Percentiles rank a stretch among this genome's conserved stretches.
Conservation (phyloP, 352 stramenopile genomes). For the Phytophthora idaei region DNA sequence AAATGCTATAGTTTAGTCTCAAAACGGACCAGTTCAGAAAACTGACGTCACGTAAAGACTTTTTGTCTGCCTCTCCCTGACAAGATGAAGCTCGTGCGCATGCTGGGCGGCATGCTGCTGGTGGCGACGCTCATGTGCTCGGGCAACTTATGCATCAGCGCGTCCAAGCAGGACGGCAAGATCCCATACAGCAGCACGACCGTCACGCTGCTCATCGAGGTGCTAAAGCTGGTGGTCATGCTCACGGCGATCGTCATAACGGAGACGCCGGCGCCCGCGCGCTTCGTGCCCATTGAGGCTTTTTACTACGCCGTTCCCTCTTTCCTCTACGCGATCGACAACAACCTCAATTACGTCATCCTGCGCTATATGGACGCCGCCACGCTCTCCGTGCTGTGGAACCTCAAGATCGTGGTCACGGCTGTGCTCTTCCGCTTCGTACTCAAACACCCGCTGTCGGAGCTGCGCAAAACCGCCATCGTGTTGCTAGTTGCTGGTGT, state of each 20-base stretch:
- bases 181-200: conserved; percentile 87
- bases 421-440: conserved; percentile 86
- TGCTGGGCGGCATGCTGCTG: conserved; percentile 66
- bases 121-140: conserved; percentile 77
- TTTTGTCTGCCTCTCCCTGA: not conserved
- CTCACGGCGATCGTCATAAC: conserved; percentile 48
- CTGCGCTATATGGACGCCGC: conserved; percentile 85
- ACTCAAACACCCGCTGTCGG: conserved; percentile 69
- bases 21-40: conserved; percentile 4
- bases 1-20: not conserved
- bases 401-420: conserved; percentile 89
- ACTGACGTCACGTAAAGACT: conserved; percentile 30
- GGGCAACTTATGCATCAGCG: conserved; percentile 85
- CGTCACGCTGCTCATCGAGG: conserved; percentile 85
- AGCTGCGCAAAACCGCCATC: conserved; percentile 81
- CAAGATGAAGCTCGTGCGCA: conserved; percentile 49
- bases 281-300: conserved; percentile 56
- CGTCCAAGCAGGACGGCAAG: conserved; percentile 76
- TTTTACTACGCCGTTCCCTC: conserved; percentile 84
- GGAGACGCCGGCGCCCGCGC: conserved; percentile 42
- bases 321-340: conserved; percentile 89
- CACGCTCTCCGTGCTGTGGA: conserved; percentile 88
- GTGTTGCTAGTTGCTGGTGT: conserved; percentile 77
- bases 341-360: conserved; percentile 91
- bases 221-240: conserved; percentile 75